Conservation (phyloP, 2,329 filamentous ascomycete species). For the Rhynchosporium agropyri region DNA sequence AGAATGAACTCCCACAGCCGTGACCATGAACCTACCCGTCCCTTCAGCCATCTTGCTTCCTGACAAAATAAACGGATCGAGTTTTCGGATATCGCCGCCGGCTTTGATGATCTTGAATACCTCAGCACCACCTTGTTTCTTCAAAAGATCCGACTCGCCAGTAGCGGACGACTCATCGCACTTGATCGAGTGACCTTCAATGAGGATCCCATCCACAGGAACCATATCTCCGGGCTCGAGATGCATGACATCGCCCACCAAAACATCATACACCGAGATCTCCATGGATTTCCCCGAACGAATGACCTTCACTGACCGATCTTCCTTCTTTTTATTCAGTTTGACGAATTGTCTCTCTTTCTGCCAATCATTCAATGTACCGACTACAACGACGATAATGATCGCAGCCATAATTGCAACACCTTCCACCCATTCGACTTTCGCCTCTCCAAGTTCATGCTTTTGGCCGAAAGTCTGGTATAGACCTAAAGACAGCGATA, state of each 20-base stretch:
- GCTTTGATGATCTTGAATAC: conserved; percentile 63
- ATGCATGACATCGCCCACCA: conserved; percentile 71
- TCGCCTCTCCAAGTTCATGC: conserved; percentile 46
- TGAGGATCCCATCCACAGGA: conserved; percentile 71
- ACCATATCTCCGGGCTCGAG: conserved; percentile 71
- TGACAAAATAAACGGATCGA: conserved; percentile 77
- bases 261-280: conserved; percentile 66
- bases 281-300: conserved; percentile 66
- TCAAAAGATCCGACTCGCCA: conserved; percentile 72
- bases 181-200: conserved; percentile 65
- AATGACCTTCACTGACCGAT: conserved; percentile 66
- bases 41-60: conserved; percentile 75
- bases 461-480: conserved; percentile 65
- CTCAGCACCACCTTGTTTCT: conserved; percentile 63
- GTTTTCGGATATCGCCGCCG: conserved; percentile 55
- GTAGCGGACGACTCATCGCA: conserved; percentile 76
- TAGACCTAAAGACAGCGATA: conserved; percentile 72
- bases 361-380: conserved; percentile 72
- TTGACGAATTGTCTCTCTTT: conserved; percentile 69
- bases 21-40: conserved; percentile 72
- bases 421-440: conserved; percentile 77
- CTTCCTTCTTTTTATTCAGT: conserved; percentile 63
- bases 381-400: conserved; percentile 71
- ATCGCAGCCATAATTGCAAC: conserved; percentile 76
- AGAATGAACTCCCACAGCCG: conserved; percentile 70